Evolutionary conservation across 1,284 basidiomycete species (phyloP), one percentile per base, ranked within the genome.

Genomic region (Cutaneotrichosporon spelunceum): DNA sequence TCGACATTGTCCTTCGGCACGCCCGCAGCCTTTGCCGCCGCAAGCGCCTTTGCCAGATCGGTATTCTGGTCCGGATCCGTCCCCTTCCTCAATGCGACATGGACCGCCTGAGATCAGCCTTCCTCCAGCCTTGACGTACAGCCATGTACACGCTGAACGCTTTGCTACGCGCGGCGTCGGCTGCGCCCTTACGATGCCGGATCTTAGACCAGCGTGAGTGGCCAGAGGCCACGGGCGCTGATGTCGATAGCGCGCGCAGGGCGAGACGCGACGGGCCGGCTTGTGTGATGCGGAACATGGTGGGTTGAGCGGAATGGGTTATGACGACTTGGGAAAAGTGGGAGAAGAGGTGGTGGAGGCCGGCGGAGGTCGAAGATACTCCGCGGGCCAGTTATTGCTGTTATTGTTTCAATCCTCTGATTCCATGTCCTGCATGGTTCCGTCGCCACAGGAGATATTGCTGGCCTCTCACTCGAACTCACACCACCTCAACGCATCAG

Each of bases 1-100:
- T 88, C 87, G 5, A 92, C 85, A 71, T 88, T 90, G 44, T 87
- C 84, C 71, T 86, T 91, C 0, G 90, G 90, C 42, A 91, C 84
- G 36, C 88, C 88, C 44, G 82, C 80, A 0, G 85, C 82, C 72
- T 84, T 87, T 0, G 86, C 86, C 59, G 84, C 82, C 66, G 84
- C 85, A 4, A 92, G 68, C 1, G 84, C 84, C 2, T 81, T 79
- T 1, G 86, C 85, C 36, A 93, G 80, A 11, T 85, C 80, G 3
- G 82, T 61, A 71, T 92, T 92, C 64, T 83, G 80, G 9, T 81
- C 82, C 1, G 88, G 88, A 71, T 89, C 87, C 0, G 81, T 85
- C 44, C 89, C 88, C 63, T 80, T 82, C 76, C 85, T 83, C 48
- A 85, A 84, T 16, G 90, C 87, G 48, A 84, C 76, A 44, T 86